Conservation (phyloP, 345 rosid genomes). For the Raphanus sativus region DNA sequence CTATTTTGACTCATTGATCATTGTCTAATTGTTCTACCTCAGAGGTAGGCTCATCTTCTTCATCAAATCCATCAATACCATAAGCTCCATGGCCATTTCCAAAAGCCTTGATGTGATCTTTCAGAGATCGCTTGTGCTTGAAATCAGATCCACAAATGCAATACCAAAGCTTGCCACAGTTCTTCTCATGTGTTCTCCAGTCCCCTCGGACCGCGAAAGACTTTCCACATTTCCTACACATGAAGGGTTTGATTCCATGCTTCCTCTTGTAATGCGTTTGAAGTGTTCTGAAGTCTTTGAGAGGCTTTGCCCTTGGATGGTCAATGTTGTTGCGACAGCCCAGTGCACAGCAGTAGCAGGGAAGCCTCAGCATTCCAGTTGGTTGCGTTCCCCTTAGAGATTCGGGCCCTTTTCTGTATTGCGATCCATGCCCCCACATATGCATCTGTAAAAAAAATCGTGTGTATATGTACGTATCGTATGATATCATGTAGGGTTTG, state of each 20-base stretch:
- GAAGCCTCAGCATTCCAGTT: constrained; percentile 72
- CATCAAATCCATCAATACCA: constrained; percentile 46
- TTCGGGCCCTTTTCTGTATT: constrained; percentile 83
- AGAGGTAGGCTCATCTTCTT: constrained; percentile 60
- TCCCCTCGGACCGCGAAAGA: constrained; percentile 81
- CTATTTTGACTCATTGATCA: constrained; percentile 41
- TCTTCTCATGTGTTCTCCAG: constrained; percentile 90
- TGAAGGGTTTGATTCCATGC: constrained; percentile 72
- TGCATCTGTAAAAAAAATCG: constrained; percentile 56
- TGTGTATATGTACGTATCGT: background rate
- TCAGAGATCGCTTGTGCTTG: constrained; percentile 77
- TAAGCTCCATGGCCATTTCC: constrained; percentile 66
- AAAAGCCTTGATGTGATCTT: constrained; percentile 73
- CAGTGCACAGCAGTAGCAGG: constrained; percentile 66
- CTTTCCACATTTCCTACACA: constrained; percentile 70
- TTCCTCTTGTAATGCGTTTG: constrained; percentile 87
- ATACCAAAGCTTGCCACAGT: constrained; percentile 84
- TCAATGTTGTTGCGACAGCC: constrained; percentile 79
- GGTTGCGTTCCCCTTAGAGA: constrained; percentile 75
- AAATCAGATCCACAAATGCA: constrained; percentile 85
- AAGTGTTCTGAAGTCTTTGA: constrained; percentile 81
- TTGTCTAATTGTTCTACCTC: constrained; percentile 51
- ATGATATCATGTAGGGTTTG: background rate
- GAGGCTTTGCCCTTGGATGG: constrained; percentile 74
- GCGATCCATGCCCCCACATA: constrained; percentile 96